Conservation (phyloP, 768 basidiomycete species). For the Mycena maculata region DNA sequence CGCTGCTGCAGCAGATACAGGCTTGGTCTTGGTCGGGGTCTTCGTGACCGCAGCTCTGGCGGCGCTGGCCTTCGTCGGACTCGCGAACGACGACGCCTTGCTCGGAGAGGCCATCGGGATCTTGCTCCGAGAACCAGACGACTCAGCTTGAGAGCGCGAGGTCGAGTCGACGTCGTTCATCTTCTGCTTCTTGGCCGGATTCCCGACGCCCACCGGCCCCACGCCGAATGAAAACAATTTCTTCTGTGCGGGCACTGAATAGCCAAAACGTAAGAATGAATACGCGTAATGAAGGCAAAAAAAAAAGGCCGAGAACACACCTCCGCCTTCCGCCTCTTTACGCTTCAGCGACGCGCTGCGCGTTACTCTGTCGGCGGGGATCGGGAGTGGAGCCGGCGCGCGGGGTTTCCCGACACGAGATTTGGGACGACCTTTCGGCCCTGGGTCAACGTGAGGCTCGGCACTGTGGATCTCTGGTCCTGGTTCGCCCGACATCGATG, state of each 20-base stretch:
- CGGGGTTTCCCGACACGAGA: slow-evolving; percentile 31
- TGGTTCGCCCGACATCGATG: slow-evolving; percentile 20
- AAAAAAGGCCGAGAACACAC: background rate
- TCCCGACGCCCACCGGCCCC: slow-evolving; percentile 12
- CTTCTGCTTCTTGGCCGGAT: slow-evolving; percentile 35
- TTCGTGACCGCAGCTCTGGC: slow-evolving; percentile 25
- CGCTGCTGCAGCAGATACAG: slow-evolving; percentile 29
- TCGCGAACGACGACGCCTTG: slow-evolving; percentile 27
- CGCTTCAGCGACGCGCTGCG: slow-evolving; percentile 35
- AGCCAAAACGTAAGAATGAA: slow-evolving; percentile 8
- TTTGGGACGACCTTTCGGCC: slow-evolving; percentile 19
- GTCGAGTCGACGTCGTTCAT: slow-evolving; percentile 8
- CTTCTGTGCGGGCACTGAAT: slow-evolving; percentile 18
- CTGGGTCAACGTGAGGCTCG: background rate
- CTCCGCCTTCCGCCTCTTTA: slow-evolving; percentile 33
- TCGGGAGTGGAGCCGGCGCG: slow-evolving; percentile 22
- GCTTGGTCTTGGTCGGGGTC: slow-evolving; percentile 25
- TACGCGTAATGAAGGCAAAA: background rate
- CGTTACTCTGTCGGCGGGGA: slow-evolving; percentile 30
- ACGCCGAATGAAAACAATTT: slow-evolving; percentile 26
- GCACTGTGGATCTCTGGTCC: background rate
- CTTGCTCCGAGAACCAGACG: slow-evolving; percentile 14
- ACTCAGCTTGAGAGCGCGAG: slow-evolving; percentile 2
- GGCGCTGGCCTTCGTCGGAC: slow-evolving; percentile 31
- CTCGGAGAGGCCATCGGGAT: slow-evolving; percentile 30